These are phyloP conservation scores for Debaryomyces fabryi DNA, from an alignment of 1,139 yeast species.

Conservation along the genomic window DNA sequence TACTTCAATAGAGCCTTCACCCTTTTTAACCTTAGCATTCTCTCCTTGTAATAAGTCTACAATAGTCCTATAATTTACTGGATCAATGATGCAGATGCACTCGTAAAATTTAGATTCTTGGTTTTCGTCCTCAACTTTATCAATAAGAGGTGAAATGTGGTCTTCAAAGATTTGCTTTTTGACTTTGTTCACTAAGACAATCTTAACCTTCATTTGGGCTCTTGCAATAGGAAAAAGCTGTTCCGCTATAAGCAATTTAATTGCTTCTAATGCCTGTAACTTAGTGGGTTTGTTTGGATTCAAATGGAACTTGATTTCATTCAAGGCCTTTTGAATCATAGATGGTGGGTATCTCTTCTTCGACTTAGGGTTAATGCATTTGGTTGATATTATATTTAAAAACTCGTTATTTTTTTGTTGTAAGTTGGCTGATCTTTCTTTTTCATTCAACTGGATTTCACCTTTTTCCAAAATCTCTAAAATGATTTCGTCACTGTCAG, in stretches of 20 bases:
- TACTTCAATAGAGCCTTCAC: slow-evolving; percentile 76
- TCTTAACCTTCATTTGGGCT: slow-evolving; percentile 87
- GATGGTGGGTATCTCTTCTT: slow-evolving; percentile 93
- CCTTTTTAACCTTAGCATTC: slow-evolving; percentile 48
- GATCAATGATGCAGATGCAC: slow-evolving; percentile 78
- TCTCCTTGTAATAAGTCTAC: slow-evolving; percentile 63
- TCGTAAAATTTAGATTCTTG: slow-evolving; percentile 54
- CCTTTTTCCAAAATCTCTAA: slow-evolving; percentile 84
- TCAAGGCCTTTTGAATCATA: slow-evolving; percentile 86
- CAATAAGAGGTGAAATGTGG: slow-evolving; percentile 54
- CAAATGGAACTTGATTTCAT: slow-evolving; percentile 79
- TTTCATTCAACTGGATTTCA: slow-evolving; percentile 91
- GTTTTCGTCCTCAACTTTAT: slow-evolving; percentile 56
- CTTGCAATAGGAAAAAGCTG: slow-evolving; percentile 92
- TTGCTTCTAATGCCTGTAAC: slow-evolving; percentile 89
- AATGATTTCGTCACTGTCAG: slow-evolving; percentile 73
- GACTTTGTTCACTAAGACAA: slow-evolving; percentile 54
- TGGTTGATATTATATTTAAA: slow-evolving; percentile 79
- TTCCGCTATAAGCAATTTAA: slow-evolving; percentile 69
- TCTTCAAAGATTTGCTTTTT: slow-evolving; percentile 49
- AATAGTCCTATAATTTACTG: slow-evolving; percentile 75
- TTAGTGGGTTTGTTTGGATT: slow-evolving; percentile 81
- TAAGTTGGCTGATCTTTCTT: slow-evolving; percentile 80
- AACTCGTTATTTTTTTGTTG: slow-evolving; percentile 83
- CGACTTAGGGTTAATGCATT: slow-evolving; percentile 87